Base-by-base conservation (phyloP, 768 basidiomycete genomes). In the Boletus vermiculosoides region DNA sequence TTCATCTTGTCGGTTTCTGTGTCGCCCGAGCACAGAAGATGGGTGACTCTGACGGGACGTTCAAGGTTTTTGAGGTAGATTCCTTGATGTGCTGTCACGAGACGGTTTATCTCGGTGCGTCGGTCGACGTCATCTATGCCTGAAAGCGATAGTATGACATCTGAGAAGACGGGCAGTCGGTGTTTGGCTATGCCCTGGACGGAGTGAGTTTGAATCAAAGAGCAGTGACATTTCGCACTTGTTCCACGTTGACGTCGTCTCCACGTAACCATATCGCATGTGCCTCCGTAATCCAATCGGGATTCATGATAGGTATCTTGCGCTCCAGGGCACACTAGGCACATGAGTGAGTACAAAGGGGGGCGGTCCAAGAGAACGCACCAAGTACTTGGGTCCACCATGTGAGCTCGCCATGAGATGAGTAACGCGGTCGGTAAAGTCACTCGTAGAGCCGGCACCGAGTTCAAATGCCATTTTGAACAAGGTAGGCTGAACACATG, bases 341-440 rank as follows among this genome's bases (percentile, higher is more conserved):
- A 49, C 33, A 16, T 55, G 47, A 64, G 57, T 7, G 36, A 49
- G 33, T 4, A 50, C 22, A 37, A 44, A 46, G 18, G 11, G 5
- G 10, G 8, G 25, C 9, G 2, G 23, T 5, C n/a, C 50, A 49
- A 54, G 40, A 20, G 45, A 22, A 70, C 80, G 56, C 54, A 90
- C 94, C 71, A 69, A 76, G 69, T 97, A 96, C 66, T 98, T 98
- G 13, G 87, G 82, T 22, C 92, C 86, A 4, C 90, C 90, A 64
- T 90, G 86, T n/a, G 77, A 79, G n/a, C 73, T 74, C 0, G 94
- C 92, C 41, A 98, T 78, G 22, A 98, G 80, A 76, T 96, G 94
- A 0, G 93, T 95, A n/a, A 91, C 88, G 45, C 78, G 78, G 67
- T 92, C 88, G 0, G 93, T 98, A 59, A 96, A 86, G 48, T 90